Conservation (phyloP, 2,329 filamentous ascomycete genomes). For the Pyrenophora tritici-repentis region DNA sequence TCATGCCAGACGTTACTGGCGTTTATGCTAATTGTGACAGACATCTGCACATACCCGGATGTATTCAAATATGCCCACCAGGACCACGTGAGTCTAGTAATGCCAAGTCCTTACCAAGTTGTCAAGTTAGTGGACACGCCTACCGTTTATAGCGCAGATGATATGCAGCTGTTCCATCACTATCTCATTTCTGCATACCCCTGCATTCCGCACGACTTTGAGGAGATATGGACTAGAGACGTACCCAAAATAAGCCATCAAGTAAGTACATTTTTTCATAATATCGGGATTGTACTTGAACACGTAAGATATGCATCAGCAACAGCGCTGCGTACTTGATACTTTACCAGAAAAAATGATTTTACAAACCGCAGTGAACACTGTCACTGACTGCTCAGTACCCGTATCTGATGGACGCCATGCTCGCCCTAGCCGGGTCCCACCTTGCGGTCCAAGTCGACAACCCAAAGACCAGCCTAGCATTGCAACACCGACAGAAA, state of each 20-base stretch:
- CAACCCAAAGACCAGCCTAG: constrained; percentile 7
- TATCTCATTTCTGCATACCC: constrained; percentile 54
- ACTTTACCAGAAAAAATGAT: background rate
- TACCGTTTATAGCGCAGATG: constrained; percentile 48
- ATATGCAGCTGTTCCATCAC: constrained; percentile 60
- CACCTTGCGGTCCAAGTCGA: constrained; percentile 25
- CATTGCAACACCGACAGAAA: constrained; percentile 27
- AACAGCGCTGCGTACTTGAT: too few species aligned
- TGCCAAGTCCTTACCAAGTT: constrained; percentile 15
- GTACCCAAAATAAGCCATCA: constrained; percentile 22
- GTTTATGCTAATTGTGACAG: constrained; percentile 3
- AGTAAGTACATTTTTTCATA: constrained; percentile 6
- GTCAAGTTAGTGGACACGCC: constrained; percentile 24
- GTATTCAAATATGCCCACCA: constrained; percentile 21
- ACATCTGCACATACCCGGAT: constrained; percentile 40
- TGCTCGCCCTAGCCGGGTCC: constrained; percentile 32
- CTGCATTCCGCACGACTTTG: constrained; percentile 19
- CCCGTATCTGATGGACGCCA: constrained; percentile 31
- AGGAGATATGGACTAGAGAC: constrained; percentile 23
- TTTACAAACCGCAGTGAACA: background rate
- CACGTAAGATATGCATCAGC: too few species aligned
- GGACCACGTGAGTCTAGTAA: constrained; percentile 17
- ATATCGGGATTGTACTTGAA: too few species aligned
- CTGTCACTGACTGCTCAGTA: constrained; percentile 19
- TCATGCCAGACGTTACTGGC: background rate